Evolutionary conservation across 2,329 filamentous ascomycete genomes (phyloP), one percentile per base, ranked within the genome.

Genomic region (Colletotrichum trifolii): DNA sequence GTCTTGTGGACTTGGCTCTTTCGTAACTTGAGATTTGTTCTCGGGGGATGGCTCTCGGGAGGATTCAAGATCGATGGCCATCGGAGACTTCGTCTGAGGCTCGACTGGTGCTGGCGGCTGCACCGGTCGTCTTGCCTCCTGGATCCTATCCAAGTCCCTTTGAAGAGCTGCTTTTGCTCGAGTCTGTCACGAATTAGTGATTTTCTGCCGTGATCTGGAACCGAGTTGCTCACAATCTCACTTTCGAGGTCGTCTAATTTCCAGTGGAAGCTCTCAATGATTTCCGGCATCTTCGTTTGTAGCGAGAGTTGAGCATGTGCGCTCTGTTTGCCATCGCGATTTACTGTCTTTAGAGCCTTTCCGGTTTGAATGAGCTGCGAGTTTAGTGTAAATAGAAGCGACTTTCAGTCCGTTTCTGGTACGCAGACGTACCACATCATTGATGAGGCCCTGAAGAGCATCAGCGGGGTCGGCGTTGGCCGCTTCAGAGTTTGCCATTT

Each of bases 331-430:
- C 85, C 82, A 68, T 79, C 82, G 36, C 77, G 25, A 25, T 25
- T 76, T 42, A 81, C 81, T 2, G 81, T 76, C 53, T 79, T 84
- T 11, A 89, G 75, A 15, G 85, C 84, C 71, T 86, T 89, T 13
- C 85, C 86, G 2, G 83, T 85, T 72, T 88, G 83, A 12, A 89
- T 79, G 34, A 89, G 81, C 87, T 89, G 43, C 39, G 10, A 42
- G 35, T 10, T 50, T 69, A 6, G 15, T 8, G 8, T 11, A 46
- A 17, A 15, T 17, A 46, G 11, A 13, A 13, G 15, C 42, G 13
- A 13, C 4, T 13, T 25, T 17, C 17, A 17, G 9, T 8, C 43
- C 5, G 42, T 8, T 46, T 46, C 6, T 46, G 15, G 12, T 13
- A 36, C 54, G 38, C 25, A 25, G 12, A 75, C 85, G 74, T 73